Conservation (phyloP, 2,329 filamentous ascomycete genomes). For the Fusarium anthophilum region DNA sequence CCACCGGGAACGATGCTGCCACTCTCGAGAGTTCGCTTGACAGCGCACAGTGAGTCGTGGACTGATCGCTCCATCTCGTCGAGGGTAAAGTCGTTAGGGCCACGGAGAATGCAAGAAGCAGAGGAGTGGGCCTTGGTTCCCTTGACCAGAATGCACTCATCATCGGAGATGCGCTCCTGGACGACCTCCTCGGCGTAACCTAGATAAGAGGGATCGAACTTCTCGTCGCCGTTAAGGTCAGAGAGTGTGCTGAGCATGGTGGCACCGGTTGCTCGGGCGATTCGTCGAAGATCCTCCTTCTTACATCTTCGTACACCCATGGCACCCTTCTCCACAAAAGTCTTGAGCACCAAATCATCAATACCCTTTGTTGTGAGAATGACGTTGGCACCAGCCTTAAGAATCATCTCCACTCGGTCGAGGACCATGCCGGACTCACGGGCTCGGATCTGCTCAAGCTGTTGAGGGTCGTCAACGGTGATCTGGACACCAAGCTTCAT, state of each 20-base stretch:
- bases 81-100: slow-evolving; percentile 93
- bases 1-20: slow-evolving; percentile 97
- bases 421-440: slow-evolving; percentile 93
- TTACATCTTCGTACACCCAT: slow-evolving; percentile 98
- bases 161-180: slow-evolving; percentile 98
- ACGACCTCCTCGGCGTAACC: slow-evolving; percentile 94
- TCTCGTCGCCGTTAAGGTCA: slow-evolving; percentile 96
- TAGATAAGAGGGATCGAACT: slow-evolving; percentile 89
- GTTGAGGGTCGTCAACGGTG: slow-evolving; percentile 95
- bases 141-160: slow-evolving; percentile 97
- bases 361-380: slow-evolving; percentile 98
- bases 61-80: slow-evolving; percentile 99
- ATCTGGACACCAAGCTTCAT: slow-evolving; percentile 99
- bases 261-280: slow-evolving; percentile 94
- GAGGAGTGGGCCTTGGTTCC: slow-evolving; percentile 94
- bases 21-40: slow-evolving; percentile 96
- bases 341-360: slow-evolving; percentile 93
- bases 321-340: slow-evolving; percentile 91
- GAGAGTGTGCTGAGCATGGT: slow-evolving; percentile 93
- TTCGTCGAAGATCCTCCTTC: slow-evolving; percentile 96
- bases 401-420: slow-evolving; percentile 94
- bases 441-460: slow-evolving; percentile 95
- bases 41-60: slow-evolving; percentile 94
- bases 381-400: slow-evolving; percentile 97
- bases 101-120: slow-evolving; percentile 94